Percentiles rank a stretch among this genome's conserved stretches.
Evolutionary conservation across 768 basidiomycete genomes (phyloP).

Genomic region (Gelatoporia subvermispora): DNA sequence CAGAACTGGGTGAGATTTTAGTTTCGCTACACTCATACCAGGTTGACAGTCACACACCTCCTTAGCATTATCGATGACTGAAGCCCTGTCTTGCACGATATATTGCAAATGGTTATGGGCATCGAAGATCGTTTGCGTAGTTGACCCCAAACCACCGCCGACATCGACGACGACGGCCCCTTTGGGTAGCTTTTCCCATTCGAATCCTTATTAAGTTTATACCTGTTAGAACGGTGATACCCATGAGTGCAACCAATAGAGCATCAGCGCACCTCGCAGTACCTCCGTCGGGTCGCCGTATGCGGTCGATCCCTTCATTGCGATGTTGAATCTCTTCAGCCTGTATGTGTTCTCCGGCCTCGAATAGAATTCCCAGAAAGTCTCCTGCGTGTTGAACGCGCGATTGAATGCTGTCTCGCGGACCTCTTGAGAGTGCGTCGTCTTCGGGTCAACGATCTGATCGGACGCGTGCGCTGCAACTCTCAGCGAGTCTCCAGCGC

Average conservation of each 20-base stretch:
- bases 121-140: constrained; percentile 17
- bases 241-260: too few species aligned
- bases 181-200: constrained; percentile 17
- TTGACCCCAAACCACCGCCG: constrained; percentile 26
- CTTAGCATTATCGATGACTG: constrained; percentile 19
- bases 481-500: too few species aligned
- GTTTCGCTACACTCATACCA: constrained; percentile 7
- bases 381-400: too few species aligned
- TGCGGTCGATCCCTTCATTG: constrained; percentile 15
- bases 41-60: too few species aligned
- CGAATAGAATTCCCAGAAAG: constrained; percentile 1
- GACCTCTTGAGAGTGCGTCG: constrained; percentile 4
- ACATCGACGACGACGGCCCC: constrained; percentile 27
- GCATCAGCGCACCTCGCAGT: constrained; percentile 14
- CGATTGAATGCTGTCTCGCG: too few species aligned
- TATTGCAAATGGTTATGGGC: constrained; percentile 18
- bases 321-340: constrained; percentile 15
- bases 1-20: constrained; percentile 18
- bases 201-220: constrained; percentile 19
- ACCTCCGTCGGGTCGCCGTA: constrained; percentile 9
- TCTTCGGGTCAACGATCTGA: constrained; percentile 17
- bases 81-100: constrained; percentile 25
- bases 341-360: constrained; percentile 4
- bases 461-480: constrained; percentile 7
- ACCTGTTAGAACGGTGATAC: too few species aligned